phyloP scores from a whole-genome alignment of 75 land plant genomes.

The Sequoia sempervirens region DNA sequence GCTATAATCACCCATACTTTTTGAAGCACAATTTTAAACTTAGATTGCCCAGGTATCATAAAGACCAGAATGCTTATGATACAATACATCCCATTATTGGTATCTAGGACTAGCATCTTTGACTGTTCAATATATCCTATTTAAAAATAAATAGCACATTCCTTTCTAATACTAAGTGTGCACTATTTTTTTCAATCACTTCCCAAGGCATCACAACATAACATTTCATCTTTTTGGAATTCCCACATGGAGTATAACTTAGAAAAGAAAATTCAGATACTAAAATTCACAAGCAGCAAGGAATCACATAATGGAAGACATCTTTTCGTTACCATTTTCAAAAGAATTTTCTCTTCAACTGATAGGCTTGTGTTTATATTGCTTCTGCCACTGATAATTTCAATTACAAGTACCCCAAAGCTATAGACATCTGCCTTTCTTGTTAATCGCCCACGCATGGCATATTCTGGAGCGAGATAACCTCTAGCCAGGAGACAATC shows the following conservation, averaged over 20 bases:
- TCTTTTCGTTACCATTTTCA: conserved; percentile 3
- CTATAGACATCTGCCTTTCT: conserved; percentile 19
- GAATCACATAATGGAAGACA: background rate
- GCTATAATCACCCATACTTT: background rate
- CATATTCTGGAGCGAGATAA: conserved; percentile 24
- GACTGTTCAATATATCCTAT: background rate
- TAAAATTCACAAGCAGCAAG: background rate
- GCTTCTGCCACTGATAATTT: conserved; percentile 21
- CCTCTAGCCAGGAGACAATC: conserved; percentile 5
- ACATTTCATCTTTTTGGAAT: background rate
- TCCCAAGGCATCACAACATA: background rate
- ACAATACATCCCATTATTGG: background rate
- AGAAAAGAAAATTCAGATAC: background rate
- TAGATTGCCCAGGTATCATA: background rate
- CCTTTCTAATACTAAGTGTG: background rate
- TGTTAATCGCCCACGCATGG: conserved; percentile 16
- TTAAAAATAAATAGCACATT: background rate
- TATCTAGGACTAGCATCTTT: background rate
- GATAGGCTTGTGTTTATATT: conserved; percentile 10
- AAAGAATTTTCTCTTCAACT: background rate
- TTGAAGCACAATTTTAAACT: background rate
- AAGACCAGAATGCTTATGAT: background rate
- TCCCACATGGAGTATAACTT: background rate
- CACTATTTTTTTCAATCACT: background rate
- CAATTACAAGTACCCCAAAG: conserved; percentile 18